Conservation (phyloP, 345 rosid genomes). For the Corchorus olitorius region DNA sequence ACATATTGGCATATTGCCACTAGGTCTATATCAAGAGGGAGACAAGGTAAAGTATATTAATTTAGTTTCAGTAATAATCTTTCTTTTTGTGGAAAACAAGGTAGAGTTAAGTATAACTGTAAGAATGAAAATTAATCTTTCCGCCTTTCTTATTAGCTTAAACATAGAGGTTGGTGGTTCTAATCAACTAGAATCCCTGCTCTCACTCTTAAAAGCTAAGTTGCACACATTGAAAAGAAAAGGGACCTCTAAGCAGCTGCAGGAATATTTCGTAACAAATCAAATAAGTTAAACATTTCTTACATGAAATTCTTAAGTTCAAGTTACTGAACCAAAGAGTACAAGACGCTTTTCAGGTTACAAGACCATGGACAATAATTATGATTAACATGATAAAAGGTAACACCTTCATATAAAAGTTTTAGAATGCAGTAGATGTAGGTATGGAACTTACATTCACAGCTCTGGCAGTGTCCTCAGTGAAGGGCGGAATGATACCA, state of each 20-base stretch:
- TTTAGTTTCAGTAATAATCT: neutral
- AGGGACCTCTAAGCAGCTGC: neutral
- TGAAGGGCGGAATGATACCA: conserved; percentile 70
- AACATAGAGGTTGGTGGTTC: neutral
- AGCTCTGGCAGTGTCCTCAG: conserved; percentile 80
- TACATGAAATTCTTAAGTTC: neutral
- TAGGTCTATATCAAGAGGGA: neutral
- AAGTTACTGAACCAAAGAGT: neutral
- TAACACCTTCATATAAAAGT: neutral
- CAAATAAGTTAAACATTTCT: neutral
- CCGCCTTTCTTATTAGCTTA: neutral
- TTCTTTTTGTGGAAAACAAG: conserved; percentile 9
- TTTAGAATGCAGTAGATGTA: conserved; percentile 5
- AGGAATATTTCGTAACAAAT: conserved; percentile 1
- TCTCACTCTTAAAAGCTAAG: neutral
- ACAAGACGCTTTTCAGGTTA: neutral
- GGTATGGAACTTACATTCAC: conserved; percentile 64
- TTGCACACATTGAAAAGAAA: neutral
- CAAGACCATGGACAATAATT: neutral
- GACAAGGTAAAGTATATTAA: neutral
- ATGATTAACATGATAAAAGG: neutral
- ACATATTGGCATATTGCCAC: neutral
- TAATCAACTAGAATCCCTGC: neutral
- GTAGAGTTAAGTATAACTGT: neutral
- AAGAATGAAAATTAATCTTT: neutral